Percentiles rank a stretch among this genome's conserved stretches.
Conservation (phyloP, 345 rosid species). For the Crucihimalaya himalaica region DNA sequence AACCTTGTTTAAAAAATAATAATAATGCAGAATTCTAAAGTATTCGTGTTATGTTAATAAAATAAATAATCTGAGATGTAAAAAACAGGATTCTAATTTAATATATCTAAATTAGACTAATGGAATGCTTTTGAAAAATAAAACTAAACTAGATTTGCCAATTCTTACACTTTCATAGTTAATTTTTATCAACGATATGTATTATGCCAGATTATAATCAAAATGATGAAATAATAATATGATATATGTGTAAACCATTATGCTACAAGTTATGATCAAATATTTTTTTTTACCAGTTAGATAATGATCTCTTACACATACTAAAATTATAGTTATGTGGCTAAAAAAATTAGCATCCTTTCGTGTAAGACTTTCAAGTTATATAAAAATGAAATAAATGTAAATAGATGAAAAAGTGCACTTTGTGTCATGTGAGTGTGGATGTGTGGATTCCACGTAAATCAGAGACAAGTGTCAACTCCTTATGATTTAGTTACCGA, state of each 20-base stretch:
- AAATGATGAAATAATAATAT: background rate
- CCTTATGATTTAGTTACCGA: constrained; percentile 14
- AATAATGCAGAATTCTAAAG: no score
- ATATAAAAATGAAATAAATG: background rate
- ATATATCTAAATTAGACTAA: background rate
- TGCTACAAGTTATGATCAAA: background rate
- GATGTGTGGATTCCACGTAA: constrained; percentile 35
- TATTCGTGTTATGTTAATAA: background rate
- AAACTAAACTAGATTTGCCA: no score
- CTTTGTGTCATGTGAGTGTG: constrained; percentile 19
- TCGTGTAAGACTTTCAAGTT: constrained; percentile 12
- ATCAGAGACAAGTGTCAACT: constrained; percentile 28
- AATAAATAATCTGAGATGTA: background rate
- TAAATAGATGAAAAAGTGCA: constrained; percentile 16
- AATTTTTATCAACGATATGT: no score
- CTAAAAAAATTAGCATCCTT: background rate
- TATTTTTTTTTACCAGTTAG: background rate
- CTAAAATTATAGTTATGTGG: constrained; percentile 20
- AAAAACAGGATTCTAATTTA: background rate
- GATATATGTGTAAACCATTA: background rate
- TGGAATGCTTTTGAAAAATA: background rate
- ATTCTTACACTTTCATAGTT: no score
- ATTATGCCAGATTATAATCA: background rate
- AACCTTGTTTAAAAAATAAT: no score
- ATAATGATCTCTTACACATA: constrained; percentile 5